Evolutionary conservation across 2,329 filamentous ascomycete species (phyloP).

Genomic region (Verticillium dahliae): DNA sequence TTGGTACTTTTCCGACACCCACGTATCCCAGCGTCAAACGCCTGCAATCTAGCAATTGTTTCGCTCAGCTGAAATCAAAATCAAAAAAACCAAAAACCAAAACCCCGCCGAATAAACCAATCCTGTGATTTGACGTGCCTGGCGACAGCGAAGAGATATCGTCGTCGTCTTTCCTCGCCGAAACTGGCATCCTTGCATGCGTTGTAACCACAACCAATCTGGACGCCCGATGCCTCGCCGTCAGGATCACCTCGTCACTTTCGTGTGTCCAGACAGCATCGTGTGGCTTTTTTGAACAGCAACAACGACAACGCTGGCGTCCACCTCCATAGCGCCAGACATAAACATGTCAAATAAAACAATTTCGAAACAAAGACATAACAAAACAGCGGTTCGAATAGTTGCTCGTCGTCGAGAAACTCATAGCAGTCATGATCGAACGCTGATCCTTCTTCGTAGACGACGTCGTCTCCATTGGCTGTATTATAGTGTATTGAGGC

Average conservation of each 20-base stretch:
- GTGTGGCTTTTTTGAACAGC: background rate
- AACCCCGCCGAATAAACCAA: background rate
- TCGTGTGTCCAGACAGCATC: background rate
- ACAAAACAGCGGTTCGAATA: background rate
- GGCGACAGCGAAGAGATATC: background rate
- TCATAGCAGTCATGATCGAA: background rate
- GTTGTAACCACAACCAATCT: background rate
- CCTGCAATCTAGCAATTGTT: background rate
- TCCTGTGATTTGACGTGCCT: background rate
- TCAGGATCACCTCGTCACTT: background rate
- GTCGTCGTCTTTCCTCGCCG: background rate
- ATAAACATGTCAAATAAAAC: slow-evolving; percentile 1
- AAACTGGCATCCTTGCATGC: background rate
- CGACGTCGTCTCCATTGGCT: background rate
- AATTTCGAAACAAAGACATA: slow-evolving; percentile 2
- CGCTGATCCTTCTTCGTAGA: background rate
- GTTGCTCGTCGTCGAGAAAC: background rate
- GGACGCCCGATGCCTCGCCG: background rate
- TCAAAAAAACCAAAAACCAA: background rate
- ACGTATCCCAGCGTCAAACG: background rate
- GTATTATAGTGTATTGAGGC: slow-evolving; percentile 1
- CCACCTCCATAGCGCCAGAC: background rate
- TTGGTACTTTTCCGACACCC: background rate
- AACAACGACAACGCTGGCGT: background rate
- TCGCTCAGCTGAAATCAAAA: background rate